Evolutionary conservation across 78 protist species (phyloP), one percentile per base, ranked within the genome.

Genomic region (Blattamonas nauphoetae): DNA sequence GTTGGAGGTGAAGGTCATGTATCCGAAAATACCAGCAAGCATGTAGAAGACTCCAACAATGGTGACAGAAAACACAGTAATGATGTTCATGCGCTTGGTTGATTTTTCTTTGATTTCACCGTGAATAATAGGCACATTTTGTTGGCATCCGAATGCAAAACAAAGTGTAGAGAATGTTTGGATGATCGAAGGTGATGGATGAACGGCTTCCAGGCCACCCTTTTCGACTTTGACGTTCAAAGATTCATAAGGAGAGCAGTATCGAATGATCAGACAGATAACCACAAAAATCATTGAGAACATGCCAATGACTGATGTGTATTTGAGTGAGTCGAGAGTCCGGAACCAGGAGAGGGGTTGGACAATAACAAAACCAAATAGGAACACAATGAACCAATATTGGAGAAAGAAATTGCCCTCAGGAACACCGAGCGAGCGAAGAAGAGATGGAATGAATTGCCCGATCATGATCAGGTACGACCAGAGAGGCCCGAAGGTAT

Each of bases 91-190:
- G 44, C 45, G 41, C 4, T 79, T 79, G 29, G 21, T 21, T 4
- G 43, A 21, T 6, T 21, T 6, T 6, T 21, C 83, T 36, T 79
- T n/a, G 41, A 6, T 79, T 21, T 79, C 83, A 5, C 83, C 83
- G 33, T 33, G 21, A 21, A 79, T 79, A 6, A 21, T 33, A 32
- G 83, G 83, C 4, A 79, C 83, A 21, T 79, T 79, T 34, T 79
- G 83, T 21, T 79, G 83, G 83, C 83, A 79, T 5, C 83, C 83
- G 41, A 33, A 79, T 21, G 83, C 83, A 21, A 79, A 79, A 11
- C 83, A 79, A 5, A 79, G 41, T 11, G 83, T 79, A 4, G 43
- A 6, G 41, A 79, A 79, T 29, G 71, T 55, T 55, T 55, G 71
- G 21, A 55, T 55, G 38, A 55, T 55, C 71, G 71, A 55, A 55